Conservation (phyloP, 331 rosid species). For the Quercus tomentella region DNA sequence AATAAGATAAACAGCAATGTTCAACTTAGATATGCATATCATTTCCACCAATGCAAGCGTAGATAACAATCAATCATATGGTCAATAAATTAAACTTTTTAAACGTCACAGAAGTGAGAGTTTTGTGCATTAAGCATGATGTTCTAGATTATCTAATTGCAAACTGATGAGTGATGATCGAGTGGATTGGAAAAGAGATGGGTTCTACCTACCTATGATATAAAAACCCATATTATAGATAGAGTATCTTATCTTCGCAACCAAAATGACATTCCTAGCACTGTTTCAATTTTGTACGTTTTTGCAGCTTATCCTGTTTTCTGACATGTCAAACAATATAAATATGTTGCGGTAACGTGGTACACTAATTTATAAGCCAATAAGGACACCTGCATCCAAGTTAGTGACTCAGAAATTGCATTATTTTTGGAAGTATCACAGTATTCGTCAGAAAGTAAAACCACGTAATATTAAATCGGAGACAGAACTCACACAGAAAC, state of each 20-base stretch:
- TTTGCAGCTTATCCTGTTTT: slow-evolving; percentile 22
- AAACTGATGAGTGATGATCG: not conserved
- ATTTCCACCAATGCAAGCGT: not conserved
- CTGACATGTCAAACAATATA: slow-evolving; percentile 5
- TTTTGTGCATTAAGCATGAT: no score
- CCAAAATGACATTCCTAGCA: slow-evolving; percentile 25
- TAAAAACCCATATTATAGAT: slow-evolving; percentile 2
- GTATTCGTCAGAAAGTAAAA: not conserved
- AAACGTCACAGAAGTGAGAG: no score
- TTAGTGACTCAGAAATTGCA: not conserved
- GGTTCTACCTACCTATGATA: not conserved
- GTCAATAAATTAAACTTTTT: not conserved
- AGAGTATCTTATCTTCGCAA: slow-evolving; percentile 37
- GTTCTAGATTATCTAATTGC: not conserved
- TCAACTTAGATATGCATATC: not conserved
- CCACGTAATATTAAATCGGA: not conserved
- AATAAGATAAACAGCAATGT: not conserved
- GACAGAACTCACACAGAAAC: not conserved
- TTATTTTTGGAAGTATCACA: not conserved
- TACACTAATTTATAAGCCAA: not conserved
- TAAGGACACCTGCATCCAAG: not conserved
- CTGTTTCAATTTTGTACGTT: slow-evolving; percentile 18
- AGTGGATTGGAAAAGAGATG: not conserved
- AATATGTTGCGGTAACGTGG: not conserved
- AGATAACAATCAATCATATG: not conserved